Evolutionary conservation across 2,329 filamentous ascomycete genomes (phyloP).

Genomic region (Fusarium neocosmosporiellum): DNA sequence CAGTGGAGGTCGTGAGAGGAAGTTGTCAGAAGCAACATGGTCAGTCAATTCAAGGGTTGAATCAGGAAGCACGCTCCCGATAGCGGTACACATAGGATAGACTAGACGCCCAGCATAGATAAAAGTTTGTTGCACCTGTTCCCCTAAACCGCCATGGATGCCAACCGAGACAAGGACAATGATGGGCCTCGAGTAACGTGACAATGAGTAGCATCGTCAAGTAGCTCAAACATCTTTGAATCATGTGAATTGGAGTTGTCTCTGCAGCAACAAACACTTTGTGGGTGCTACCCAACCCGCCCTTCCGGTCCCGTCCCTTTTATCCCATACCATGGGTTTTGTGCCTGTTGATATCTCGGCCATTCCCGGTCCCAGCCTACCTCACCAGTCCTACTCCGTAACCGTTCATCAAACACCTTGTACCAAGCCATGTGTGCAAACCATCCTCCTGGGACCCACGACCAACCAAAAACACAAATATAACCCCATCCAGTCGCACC

Average conservation of each 20-base stretch:
- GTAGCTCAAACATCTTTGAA: constrained; percentile 10
- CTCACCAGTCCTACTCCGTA: constrained; percentile 19
- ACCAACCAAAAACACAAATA: constrained; percentile 25
- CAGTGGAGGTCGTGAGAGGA: neutral
- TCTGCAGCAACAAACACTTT: constrained; percentile 19
- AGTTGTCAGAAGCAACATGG: neutral
- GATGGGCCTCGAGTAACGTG: neutral
- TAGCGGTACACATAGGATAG: neutral
- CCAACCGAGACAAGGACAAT: neutral
- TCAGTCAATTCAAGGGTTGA: neutral
- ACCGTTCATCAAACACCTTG: constrained; percentile 28
- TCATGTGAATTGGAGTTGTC: constrained; percentile 42
- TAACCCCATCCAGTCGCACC: constrained; percentile 11
- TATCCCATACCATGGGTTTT: constrained; percentile 6
- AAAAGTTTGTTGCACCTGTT: neutral
- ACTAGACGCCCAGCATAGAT: neutral
- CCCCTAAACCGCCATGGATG: neutral
- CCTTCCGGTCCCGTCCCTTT: constrained; percentile 1
- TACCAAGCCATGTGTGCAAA: constrained; percentile 7
- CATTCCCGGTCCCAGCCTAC: constrained; percentile 14
- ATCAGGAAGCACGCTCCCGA: neutral
- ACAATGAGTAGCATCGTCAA: neutral
- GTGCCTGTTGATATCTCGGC: constrained; percentile 19
- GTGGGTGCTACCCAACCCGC: constrained; percentile 7
- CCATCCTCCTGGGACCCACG: constrained; percentile 33